These are phyloP conservation scores for Spongispora temasekensis DNA, from an alignment of 1,284 basidiomycete genomes.

Conservation along the genomic window DNA sequence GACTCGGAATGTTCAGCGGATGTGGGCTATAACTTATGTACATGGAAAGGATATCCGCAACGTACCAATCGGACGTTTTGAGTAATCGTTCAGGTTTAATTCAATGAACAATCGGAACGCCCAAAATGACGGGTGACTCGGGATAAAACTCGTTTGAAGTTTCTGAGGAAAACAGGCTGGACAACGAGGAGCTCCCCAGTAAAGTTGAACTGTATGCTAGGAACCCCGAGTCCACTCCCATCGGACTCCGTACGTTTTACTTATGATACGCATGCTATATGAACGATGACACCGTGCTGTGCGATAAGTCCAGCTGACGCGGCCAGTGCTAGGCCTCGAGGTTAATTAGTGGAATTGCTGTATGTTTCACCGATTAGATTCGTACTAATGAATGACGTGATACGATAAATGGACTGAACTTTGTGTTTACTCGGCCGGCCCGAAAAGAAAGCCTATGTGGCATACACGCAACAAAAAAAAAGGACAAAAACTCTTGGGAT, in stretches of 20 bases:
- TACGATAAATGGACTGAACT: conserved; percentile 28
- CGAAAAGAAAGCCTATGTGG: conserved; percentile 5
- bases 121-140: not conserved
- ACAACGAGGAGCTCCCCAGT: conserved; percentile 17
- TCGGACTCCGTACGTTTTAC: conserved; percentile 25
- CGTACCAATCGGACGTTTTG: no score
- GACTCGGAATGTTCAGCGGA: conserved; percentile 8
- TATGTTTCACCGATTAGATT: conserved; percentile 17
- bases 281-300: conserved; percentile 16
- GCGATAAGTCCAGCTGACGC: conserved; percentile 24
- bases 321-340: conserved; percentile 8
- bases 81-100: conserved; percentile 12
- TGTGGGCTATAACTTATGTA: conserved; percentile 13
- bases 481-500: conserved; percentile 9
- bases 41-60: conserved; percentile 12
- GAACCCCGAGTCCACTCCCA: conserved; percentile 5
- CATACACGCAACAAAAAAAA: not conserved
- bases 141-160: no score
- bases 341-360: conserved; percentile 16
- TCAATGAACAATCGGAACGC: conserved; percentile 12
- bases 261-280: conserved; percentile 20
- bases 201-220: conserved; percentile 6
- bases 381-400: conserved; percentile 38
- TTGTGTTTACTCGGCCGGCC: conserved; percentile 21
- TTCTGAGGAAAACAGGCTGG: conserved; percentile 1